phyloP scores from a whole-genome alignment of 306 rosid genomes.

The Macrotyloma uniflorum region DNA sequence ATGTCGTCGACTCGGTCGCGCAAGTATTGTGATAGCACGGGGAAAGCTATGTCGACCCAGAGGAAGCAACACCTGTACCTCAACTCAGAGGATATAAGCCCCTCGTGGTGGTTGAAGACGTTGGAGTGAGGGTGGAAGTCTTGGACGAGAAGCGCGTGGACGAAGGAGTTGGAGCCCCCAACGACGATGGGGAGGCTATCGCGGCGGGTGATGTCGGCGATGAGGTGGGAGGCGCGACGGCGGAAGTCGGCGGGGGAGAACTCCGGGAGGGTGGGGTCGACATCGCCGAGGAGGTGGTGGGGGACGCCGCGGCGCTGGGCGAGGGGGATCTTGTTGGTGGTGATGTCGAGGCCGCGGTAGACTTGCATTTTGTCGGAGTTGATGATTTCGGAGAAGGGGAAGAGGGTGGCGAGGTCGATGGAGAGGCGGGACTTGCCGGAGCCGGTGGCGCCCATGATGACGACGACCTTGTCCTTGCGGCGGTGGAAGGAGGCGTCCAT shows the following conservation, averaged over 20 bases:
- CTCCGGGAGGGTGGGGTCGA: slow-evolving; percentile 54
- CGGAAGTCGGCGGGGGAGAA: slow-evolving; percentile 66
- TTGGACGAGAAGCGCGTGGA: slow-evolving; percentile 64
- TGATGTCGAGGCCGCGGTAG: slow-evolving; percentile 74
- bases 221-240: slow-evolving; percentile 33
- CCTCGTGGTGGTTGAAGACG: slow-evolving; percentile 43
- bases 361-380: slow-evolving; percentile 95
- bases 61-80: slow-evolving; percentile 82
- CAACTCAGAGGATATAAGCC: slow-evolving; percentile 46
- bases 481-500: slow-evolving; percentile 53
- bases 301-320: slow-evolving; percentile 59
- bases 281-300: slow-evolving; percentile 81
- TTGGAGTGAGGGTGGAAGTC: slow-evolving; percentile 49
- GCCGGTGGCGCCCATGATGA: slow-evolving; percentile 90
- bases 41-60: slow-evolving; percentile 78
- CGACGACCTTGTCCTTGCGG: slow-evolving; percentile 64
- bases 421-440: slow-evolving; percentile 85
- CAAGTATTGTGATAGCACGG: slow-evolving; percentile 58
- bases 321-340: slow-evolving; percentile 83
- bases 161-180: slow-evolving; percentile 91
- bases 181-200: slow-evolving; percentile 67
- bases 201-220: slow-evolving; percentile 45
- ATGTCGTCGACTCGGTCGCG: slow-evolving; percentile 82
- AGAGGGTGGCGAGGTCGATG: slow-evolving; percentile 72
- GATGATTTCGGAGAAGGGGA: slow-evolving; percentile 64